Evolutionary conservation across 371 early-diverging fungal genomes (phyloP).

Genomic region (Dinochytrium kinnereticum): DNA sequence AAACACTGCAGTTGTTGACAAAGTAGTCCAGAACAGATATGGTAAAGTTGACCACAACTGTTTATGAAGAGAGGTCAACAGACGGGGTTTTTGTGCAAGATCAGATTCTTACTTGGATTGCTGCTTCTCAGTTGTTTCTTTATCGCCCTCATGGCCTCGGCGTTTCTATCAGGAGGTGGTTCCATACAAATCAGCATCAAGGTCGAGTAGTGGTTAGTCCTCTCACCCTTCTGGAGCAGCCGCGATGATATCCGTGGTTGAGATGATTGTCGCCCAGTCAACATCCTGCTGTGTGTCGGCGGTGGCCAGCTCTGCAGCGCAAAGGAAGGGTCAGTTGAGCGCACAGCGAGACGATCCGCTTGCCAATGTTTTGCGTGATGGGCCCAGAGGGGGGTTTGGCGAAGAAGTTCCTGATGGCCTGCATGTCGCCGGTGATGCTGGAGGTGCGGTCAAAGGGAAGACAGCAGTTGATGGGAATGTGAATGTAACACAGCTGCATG

Average conservation of each 20-base stretch:
- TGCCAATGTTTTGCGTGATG: conserved; percentile 13
- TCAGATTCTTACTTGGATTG: conserved; percentile 21
- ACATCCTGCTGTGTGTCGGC: conserved; percentile 26
- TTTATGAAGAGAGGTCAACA: too few species aligned
- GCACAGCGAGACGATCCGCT: too few species aligned
- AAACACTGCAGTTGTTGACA: conserved; percentile 29
- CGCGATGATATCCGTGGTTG: conserved; percentile 24
- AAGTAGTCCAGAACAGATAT: conserved; percentile 21
- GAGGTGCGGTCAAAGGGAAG: too few species aligned
- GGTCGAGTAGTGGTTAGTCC: background rate
- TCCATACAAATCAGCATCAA: background rate
- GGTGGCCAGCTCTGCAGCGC: conserved; percentile 24
- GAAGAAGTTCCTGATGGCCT: background rate
- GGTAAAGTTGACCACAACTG: conserved; percentile 28
- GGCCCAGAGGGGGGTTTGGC: background rate
- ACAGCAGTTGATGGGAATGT: too few species aligned
- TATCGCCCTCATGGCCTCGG: conserved; percentile 28
- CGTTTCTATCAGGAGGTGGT: background rate
- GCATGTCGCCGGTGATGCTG: background rate
- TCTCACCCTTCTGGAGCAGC: conserved; percentile 5
- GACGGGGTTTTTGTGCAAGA: too few species aligned
- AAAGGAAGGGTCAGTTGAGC: background rate
- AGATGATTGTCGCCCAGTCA: conserved; percentile 30
- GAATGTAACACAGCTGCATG: too few species aligned
- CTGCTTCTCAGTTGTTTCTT: conserved; percentile 13